Evolutionary conservation across 169 alveolate genomes (phyloP).

Genomic region (Plasmodium falciparum): DNA sequence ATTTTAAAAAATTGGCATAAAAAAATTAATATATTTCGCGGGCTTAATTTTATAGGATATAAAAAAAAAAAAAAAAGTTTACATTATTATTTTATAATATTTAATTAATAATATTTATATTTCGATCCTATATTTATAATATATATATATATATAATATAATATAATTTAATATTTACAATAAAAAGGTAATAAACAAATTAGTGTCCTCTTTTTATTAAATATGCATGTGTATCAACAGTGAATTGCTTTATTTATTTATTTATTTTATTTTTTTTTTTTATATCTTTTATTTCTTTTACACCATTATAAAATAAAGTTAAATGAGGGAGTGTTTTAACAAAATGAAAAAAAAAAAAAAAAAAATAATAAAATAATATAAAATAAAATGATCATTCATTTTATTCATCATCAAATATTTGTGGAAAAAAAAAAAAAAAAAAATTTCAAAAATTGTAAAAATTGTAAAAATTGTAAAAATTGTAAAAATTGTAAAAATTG

Average conservation of each 20-base stretch:
- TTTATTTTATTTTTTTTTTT: not conserved
- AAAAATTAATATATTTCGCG: too few relatives aligned
- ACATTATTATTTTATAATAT: too few relatives aligned
- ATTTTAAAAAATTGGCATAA: too few relatives aligned
- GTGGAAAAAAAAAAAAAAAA: not conserved
- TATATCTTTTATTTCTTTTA: not conserved
- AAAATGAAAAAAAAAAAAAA: not conserved
- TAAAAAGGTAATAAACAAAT: not conserved
- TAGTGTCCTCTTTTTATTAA: not conserved
- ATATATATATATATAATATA: too few relatives aligned
- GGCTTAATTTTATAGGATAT: too few relatives aligned
- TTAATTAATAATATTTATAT: too few relatives aligned
- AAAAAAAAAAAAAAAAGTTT: too few relatives aligned
- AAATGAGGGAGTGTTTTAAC: not conserved
- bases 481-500: too few relatives aligned
- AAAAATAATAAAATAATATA: not conserved
- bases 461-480: too few relatives aligned
- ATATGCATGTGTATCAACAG: constrained; percentile 10
- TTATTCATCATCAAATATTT: too few relatives aligned
- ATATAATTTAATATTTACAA: not conserved
- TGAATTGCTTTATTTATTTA: not conserved
- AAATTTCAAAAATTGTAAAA: too few relatives aligned
- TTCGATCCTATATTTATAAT: too few relatives aligned
- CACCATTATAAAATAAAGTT: not conserved
- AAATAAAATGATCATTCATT: not conserved